Evolutionary conservation across 371 early-diverging fungal genomes (phyloP), one percentile per base, ranked within the genome.

Genomic region (Parasitella parasitica): DNA sequence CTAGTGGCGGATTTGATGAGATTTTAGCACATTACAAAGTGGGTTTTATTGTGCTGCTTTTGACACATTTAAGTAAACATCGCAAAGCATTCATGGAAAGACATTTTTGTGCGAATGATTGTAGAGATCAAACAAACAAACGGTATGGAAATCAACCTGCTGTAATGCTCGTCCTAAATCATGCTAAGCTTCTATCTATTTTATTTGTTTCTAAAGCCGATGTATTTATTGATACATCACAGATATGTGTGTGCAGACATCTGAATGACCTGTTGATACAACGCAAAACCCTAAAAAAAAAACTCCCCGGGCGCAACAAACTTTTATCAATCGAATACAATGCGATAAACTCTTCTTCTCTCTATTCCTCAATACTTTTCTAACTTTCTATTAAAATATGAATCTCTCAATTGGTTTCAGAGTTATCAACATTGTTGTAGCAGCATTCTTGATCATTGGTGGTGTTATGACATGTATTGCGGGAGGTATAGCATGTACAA

Each of bases 361-460:
- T 38, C 49, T 36, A 59, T 20, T 56, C 41, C 15, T 16, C 6
- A 18, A 32, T 9, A 28, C 18, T 22, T 56, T 41, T 27, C 6
- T 16, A 7, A 22, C 6, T 7, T 41, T 41, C 32, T 32, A 32
- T 32, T 6, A 41, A 15, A 55, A 43, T 20, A 28, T 64, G 27
- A 69, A 71, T 49, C 57, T 52, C 16, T 46, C 65, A 6, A 54
- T 74, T 16, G 39, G 72, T n/a, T 79, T 76, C 56, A 61, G 79
- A 53, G 60, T 61, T 2, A 48, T 61, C 11, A 79, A 76, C 34
- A 66, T 71, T n/a, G 26, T 76, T 38, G 75, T 63, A 8, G 79
- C 67, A 32, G 59, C 61, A 6, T 72, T 76, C 35, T 72, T 79
- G 76, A 63, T 74, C 4, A 67, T 76, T 43, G 76, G 77, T 38